Evolutionary conservation across 2,329 filamentous ascomycete genomes (phyloP), one percentile per base, ranked within the genome.

Genomic region (Phialophora verrucosa): DNA sequence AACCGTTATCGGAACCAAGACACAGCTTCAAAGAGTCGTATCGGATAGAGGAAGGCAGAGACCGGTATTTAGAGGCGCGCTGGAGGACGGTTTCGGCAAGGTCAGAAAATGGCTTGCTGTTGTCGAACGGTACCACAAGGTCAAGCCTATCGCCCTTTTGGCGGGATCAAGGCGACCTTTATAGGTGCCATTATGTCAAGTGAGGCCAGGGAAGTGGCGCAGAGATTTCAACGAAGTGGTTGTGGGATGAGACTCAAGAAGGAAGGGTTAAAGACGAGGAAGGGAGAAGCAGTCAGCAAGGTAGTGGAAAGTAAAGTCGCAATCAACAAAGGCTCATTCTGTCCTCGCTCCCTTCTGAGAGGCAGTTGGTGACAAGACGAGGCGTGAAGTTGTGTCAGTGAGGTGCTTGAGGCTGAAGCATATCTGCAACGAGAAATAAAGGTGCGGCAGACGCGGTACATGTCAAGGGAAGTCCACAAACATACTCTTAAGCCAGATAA

Each of bases 91-190:
- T 44, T n/a, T 14, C 27, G 17, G 51, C 27, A n/a, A 65, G 59
- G 31, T 57, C 42, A 12, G 51, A 27, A 31, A 65, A 58, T 5
- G 63, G 47, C 27, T 35, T 23, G 31, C 49, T 47, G 50, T 42
- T 59, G 54, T 65, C 63, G 44, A 64, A 55, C 11, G 54, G 60
- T 17, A 66, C 12, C 7, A 60, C 56, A 29, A 66, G 60, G 32
- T 63, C 60, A 38, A 66, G 55, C 17, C 54, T 59, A 49, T 54
- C 59, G 50, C 64, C 64, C 20, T 66, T 66, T 60, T 7, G 64
- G 64, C 8, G 56, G 64, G 55, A 63, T 51, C 23, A 66, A 38
- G 38, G 51, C 60, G 20, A 64, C 31, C 60, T 54, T 66, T 59
- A 58, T 58, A 25, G 59, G 54, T 4, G 60, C 64, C 64, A 63